phyloP scores from a whole-genome alignment of 2,329 filamentous ascomycete genomes.

The Fusarium kyushuense region DNA sequence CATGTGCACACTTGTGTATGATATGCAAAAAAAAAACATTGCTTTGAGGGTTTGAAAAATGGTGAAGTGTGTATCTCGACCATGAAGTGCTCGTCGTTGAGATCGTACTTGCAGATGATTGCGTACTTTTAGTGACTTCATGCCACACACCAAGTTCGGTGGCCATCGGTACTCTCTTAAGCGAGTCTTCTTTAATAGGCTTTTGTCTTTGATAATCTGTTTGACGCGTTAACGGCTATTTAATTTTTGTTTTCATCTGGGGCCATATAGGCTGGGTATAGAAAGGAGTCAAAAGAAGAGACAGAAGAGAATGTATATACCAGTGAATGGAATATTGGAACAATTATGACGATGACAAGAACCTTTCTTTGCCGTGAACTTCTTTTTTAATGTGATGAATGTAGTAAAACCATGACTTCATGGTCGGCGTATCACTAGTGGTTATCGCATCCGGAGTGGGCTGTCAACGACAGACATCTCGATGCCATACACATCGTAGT shows the following conservation, averaged over 20 bases:
- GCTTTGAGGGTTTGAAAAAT: neutral
- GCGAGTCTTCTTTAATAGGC: slow-evolving; percentile 35
- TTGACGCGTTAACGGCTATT: slow-evolving; percentile 48
- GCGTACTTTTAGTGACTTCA: slow-evolving; percentile 35
- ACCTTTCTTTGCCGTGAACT: slow-evolving; percentile 1
- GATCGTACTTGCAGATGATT: slow-evolving; percentile 37
- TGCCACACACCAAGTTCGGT: slow-evolving; percentile 35
- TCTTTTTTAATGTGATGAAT: neutral
- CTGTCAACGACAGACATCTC: neutral
- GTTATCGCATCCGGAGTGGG: neutral
- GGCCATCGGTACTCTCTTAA: slow-evolving; percentile 40
- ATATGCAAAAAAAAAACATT: slow-evolving; percentile 9
- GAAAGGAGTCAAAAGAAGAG: slow-evolving; percentile 41
- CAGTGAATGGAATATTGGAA: slow-evolving; percentile 35
- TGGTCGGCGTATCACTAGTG: neutral
- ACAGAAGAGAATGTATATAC: slow-evolving; percentile 35
- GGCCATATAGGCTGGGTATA: slow-evolving; percentile 36
- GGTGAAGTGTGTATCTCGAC: slow-evolving; percentile 24
- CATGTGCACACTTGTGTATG: slow-evolving; percentile 38
- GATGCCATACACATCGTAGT: neutral
- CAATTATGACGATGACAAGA: slow-evolving; percentile 11
- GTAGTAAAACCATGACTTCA: slow-evolving; percentile 8
- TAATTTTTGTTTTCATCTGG: slow-evolving; percentile 43
- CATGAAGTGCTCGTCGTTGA: slow-evolving; percentile 41
- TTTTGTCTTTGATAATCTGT: slow-evolving; percentile 44